These are phyloP conservation scores for Solanum chmielewskii DNA, from an alignment of 257 asterid genomes.

Conservation along the genomic window DNA sequence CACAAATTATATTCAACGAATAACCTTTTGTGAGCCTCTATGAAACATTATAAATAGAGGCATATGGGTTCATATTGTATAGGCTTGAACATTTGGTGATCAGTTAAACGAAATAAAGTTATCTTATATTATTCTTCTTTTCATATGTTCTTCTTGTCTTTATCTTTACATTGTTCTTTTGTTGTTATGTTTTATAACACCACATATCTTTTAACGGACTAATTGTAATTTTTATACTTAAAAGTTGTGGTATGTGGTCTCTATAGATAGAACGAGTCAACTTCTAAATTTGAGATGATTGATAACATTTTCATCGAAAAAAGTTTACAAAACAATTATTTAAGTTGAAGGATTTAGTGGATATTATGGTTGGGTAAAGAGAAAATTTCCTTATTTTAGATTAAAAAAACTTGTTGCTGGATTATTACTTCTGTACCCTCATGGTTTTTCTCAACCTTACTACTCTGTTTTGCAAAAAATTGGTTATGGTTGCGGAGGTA, in stretches of 20 bases:
- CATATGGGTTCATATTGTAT: too few relatives aligned
- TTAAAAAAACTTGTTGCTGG: constrained; percentile 23
- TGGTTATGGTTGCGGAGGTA: constrained; percentile 30
- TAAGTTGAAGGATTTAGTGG: not conserved
- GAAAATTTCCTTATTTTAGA: constrained; percentile 7
- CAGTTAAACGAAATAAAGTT: too few relatives aligned
- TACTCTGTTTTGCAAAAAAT: constrained; percentile 20
- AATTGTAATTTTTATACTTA: not conserved
- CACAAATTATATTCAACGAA: too few relatives aligned
- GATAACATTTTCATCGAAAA: constrained; percentile 11
- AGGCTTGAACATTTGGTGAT: too few relatives aligned
- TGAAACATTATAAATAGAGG: too few relatives aligned
- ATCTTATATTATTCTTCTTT: too few relatives aligned
- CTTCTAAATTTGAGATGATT: not conserved
- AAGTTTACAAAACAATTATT: constrained; percentile 9
- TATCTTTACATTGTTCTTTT: too few relatives aligned
- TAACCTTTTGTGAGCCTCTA: too few relatives aligned
- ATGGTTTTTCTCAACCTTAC: constrained; percentile 38
- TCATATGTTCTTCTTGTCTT: too few relatives aligned
- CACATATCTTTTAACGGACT: not conserved
- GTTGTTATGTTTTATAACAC: fast-evolving
- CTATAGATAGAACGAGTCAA: not conserved
- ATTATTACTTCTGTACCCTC: constrained; percentile 18
- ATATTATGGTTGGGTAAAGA: constrained; percentile 25
- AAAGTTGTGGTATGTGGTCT: not conserved